These are phyloP conservation scores for Colletotrichum sp. DNA, from an alignment of 2,329 filamentous ascomycete species.

Conservation along the genomic window DNA sequence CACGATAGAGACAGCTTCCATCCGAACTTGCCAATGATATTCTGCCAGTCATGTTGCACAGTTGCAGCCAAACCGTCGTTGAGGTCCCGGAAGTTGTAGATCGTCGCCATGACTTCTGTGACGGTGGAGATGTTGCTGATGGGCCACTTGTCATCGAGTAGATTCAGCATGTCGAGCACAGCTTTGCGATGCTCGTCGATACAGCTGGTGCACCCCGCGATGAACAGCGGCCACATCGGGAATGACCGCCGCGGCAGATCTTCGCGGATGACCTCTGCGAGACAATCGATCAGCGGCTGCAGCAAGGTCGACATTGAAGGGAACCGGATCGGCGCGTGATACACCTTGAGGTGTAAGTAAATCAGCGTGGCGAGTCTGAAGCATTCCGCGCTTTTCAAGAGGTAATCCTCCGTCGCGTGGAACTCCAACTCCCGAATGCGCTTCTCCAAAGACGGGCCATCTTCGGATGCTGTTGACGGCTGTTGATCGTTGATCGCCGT, in stretches of 20 bases:
- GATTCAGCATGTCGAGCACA: neutral
- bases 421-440: neutral
- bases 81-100: neutral
- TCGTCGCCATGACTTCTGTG: neutral
- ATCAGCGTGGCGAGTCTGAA: neutral
- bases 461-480: neutral
- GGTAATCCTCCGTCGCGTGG: neutral
- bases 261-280: neutral
- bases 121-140: neutral
- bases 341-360: neutral
- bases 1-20: neutral
- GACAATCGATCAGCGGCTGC: neutral
- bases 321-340: neutral
- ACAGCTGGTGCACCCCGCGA: neutral
- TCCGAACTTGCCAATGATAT: neutral
- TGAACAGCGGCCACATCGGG: neutral
- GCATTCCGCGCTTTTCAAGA: slow-evolving; percentile 7
- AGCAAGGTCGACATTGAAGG: neutral
- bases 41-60: neutral
- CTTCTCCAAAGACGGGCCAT: neutral
- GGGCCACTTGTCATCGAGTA: neutral
- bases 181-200: neutral
- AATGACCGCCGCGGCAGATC: neutral
- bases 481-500: neutral
- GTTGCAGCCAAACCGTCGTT: neutral